phyloP scores from a whole-genome alignment of 345 rosid species.

The Durio zibethinus region DNA sequence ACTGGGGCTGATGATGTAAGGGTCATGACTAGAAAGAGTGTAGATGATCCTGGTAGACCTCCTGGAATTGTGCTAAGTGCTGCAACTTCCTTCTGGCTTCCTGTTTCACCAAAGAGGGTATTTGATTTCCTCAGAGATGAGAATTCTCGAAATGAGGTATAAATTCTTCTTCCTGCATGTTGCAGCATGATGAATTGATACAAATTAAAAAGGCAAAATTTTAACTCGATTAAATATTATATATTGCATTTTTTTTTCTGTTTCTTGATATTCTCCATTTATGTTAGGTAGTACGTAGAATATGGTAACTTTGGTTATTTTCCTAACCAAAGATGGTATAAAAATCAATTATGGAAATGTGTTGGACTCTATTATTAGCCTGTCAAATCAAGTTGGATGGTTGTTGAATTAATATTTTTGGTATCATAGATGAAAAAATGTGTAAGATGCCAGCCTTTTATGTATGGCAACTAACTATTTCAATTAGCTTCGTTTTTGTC shows the following conservation, averaged over 20 bases:
- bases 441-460: no score
- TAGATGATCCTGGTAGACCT: conserved; percentile 83
- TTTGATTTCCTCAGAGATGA: conserved; percentile 88
- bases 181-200: not conserved
- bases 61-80: conserved; percentile 79
- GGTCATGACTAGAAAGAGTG: conserved; percentile 73
- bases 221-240: not conserved
- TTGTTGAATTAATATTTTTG: not conserved
- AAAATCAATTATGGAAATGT: no score
- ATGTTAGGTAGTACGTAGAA: not conserved
- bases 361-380: no score
- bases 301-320: not conserved
- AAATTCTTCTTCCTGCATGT: no score
- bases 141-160: conserved; percentile 64
- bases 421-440: not conserved
- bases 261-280: not conserved
- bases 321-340: not conserved
- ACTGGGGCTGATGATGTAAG: conserved; percentile 69
- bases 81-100: conserved; percentile 94
- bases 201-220: not conserved
- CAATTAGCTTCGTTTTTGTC: no score
- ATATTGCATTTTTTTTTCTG: not conserved
- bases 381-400: not conserved
- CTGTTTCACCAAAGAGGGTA: conserved; percentile 56
- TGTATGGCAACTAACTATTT: no score